Evolutionary conservation across 2,329 filamentous ascomycete genomes (phyloP).

Genomic region (Phaeosphaeriaceae sp.): DNA sequence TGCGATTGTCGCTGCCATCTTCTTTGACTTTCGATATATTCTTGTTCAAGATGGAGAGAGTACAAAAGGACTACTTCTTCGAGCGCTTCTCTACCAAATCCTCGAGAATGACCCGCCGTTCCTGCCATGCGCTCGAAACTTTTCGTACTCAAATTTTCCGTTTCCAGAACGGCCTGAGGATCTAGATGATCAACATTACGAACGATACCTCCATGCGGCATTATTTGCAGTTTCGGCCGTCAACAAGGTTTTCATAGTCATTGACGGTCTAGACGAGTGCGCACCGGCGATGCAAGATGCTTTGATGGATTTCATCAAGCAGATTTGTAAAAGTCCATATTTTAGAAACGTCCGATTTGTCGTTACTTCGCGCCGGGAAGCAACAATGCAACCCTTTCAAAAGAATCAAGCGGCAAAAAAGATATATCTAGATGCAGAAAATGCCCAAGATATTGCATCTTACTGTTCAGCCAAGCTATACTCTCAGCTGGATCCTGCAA

Average conservation of each 20-base stretch:
- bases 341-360: neutral
- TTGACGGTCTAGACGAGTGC: constrained; percentile 1
- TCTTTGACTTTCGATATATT: neutral
- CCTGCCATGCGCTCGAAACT: neutral
- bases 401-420: neutral
- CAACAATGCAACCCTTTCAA: too few species aligned
- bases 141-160: neutral
- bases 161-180: neutral
- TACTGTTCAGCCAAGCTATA: neutral
- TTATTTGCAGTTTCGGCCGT: too few species aligned
- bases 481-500: neutral
- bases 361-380: too few species aligned
- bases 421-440: neutral
- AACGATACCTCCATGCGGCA: neutral
- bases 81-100: neutral
- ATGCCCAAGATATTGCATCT: neutral
- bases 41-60: neutral
- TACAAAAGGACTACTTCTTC: neutral
- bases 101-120: neutral
- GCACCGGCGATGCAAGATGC: neutral
- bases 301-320: neutral
- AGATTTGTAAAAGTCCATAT: neutral
- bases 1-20: neutral
- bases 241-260: neutral
- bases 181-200: neutral